A percentile compares a stretch with the other conserved stretches of the same genome.
Conservation (phyloP, 805 yeast genomes). For the Sugiyamaella smithiae region DNA sequence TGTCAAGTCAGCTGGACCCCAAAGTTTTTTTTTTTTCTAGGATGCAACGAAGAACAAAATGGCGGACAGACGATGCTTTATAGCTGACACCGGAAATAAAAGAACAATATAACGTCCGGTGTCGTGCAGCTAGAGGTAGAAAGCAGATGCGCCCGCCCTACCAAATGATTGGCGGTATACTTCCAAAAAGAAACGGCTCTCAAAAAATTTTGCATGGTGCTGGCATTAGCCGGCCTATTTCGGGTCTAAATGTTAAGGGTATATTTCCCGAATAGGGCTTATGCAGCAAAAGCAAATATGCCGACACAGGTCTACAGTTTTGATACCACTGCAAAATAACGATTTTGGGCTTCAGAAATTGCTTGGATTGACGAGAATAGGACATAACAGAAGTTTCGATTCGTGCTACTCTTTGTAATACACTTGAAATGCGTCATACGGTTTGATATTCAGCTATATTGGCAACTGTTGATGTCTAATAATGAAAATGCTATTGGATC, state of each 20-base stretch:
- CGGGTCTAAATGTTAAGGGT: not conserved
- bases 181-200: not conserved
- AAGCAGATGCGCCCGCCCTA: constrained; percentile 3
- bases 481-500: no score
- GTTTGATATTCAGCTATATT: no score
- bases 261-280: not conserved
- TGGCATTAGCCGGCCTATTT: not conserved
- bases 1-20: not conserved
- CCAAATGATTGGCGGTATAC: constrained; percentile 1
- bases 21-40: not conserved
- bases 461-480: no score
- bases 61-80: not conserved
- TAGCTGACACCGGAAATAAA: not conserved
- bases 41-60: constrained; percentile 1
- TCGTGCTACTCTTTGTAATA: no score
- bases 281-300: not conserved
- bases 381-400: no score
- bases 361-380: no score
- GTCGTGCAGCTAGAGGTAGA: not conserved
- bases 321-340: no score
- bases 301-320: no score
- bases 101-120: not conserved
- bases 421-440: no score
- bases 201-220: constrained; percentile 3
- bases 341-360: no score